Evolutionary conservation across 78 protist species (phyloP).

Genomic region (Chrysochromulina tobinii): DNA sequence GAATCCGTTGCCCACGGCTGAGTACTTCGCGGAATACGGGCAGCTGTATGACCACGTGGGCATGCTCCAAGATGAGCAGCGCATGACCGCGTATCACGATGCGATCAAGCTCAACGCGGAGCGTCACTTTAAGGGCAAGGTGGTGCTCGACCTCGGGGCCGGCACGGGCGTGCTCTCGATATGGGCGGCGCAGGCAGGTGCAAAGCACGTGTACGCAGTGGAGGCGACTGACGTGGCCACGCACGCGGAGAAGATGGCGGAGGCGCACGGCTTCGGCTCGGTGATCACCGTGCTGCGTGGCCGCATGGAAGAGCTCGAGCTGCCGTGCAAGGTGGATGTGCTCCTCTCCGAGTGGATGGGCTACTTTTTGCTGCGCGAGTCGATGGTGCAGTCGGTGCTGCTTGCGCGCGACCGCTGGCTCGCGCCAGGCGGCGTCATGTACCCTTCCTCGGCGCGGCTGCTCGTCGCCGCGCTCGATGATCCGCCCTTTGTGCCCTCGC

Average conservation of each 20-base stretch:
- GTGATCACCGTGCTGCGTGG: not conserved
- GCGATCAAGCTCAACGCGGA: not conserved
- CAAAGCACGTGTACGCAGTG: not conserved
- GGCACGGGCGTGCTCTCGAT: conserved; percentile 23
- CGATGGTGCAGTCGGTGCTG: conserved; percentile 73
- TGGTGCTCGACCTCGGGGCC: not conserved
- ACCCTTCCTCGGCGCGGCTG: not conserved
- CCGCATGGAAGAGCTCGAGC: not conserved
- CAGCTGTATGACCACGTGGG: not conserved
- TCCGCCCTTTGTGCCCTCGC: not conserved
- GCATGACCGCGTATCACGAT: not conserved
- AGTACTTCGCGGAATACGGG: not conserved
- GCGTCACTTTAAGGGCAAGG: not conserved
- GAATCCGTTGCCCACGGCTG: not conserved
- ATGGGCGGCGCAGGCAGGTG: conserved; percentile 19
- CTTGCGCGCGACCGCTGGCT: conserved; percentile 74
- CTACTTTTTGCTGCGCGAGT: conserved; percentile 64
- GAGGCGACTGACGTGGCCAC: not conserved
- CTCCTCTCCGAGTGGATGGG: conserved; percentile 92
- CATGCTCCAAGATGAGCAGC: not conserved
- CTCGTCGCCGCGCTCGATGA: not conserved
- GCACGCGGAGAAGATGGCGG: not conserved
- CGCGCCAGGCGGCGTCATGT: conserved; percentile 43
- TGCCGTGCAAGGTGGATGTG: conserved; percentile 60
- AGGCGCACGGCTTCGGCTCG: not conserved